phyloP scores from a whole-genome alignment of 768 basidiomycete species.

The Glaciozyma martinii region DNA sequence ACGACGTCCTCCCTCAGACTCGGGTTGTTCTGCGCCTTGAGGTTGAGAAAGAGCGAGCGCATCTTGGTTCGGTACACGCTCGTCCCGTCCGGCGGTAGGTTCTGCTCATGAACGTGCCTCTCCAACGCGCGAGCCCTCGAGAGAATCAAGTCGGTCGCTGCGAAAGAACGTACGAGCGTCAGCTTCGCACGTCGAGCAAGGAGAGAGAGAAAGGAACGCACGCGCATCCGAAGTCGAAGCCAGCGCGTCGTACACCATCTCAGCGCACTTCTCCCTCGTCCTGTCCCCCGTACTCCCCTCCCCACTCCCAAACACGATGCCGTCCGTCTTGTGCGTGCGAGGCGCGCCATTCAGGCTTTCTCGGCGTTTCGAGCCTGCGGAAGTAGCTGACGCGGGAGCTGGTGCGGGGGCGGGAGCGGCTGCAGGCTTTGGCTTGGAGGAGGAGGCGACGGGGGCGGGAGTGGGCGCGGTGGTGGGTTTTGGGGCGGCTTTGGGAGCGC shows the following conservation, averaged over 20 bases:
- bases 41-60: constrained; percentile 77
- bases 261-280: constrained; percentile 67
- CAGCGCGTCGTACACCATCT: constrained; percentile 85
- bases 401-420: constrained; percentile 14
- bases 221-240: constrained; percentile 77
- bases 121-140: constrained; percentile 63
- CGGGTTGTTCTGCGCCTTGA: constrained; percentile 93
- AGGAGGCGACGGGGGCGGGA: neutral
- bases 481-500: neutral
- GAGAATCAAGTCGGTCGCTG: constrained; percentile 63
- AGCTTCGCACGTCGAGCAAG: neutral
- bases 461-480: neutral
- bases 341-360: constrained; percentile 19
- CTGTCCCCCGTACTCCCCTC: constrained; percentile 13
- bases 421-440: constrained; percentile 31
- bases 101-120: constrained; percentile 50
- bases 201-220: constrained; percentile 46
- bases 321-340: constrained; percentile 23
- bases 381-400: neutral
- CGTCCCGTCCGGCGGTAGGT: constrained; percentile 40
- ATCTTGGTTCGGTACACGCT: constrained; percentile 65
- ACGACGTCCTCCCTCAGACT: constrained; percentile 73
- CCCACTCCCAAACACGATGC: neutral
- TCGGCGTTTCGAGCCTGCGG: constrained; percentile 7
- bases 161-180: neutral